Conservation (phyloP, 768 basidiomycete species). For the Pleurotus ostreatus region DNA sequence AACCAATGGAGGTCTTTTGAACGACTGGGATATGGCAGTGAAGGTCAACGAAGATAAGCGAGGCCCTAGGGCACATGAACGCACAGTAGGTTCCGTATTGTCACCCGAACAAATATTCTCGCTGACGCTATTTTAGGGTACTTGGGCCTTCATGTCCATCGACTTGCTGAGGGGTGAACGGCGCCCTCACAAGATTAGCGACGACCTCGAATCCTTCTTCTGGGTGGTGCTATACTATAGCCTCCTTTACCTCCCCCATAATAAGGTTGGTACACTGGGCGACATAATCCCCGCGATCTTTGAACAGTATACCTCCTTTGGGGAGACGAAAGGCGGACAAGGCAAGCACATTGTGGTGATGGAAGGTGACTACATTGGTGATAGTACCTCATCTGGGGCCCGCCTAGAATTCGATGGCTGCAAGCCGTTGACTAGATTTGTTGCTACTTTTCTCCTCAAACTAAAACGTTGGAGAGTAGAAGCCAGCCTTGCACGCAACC, state of each 20-base stretch:
- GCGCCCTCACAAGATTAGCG: constrained; percentile 9
- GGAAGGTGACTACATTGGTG: too few species aligned
- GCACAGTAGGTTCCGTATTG: constrained; percentile 1
- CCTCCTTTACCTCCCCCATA: constrained; percentile 13
- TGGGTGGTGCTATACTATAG: constrained; percentile 15
- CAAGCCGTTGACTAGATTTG: too few species aligned
- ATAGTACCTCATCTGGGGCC: too few species aligned
- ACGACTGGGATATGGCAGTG: constrained; percentile 8
- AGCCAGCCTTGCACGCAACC: too few species aligned
- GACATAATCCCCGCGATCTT: not conserved
- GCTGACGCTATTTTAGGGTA: constrained; percentile 9
- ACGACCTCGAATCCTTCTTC: constrained; percentile 16
- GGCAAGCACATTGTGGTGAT: too few species aligned
- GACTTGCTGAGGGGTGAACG: not conserved
- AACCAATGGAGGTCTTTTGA: constrained; percentile 4
- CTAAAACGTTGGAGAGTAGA: too few species aligned
- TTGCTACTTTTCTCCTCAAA: too few species aligned
- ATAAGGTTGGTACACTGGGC: not conserved
- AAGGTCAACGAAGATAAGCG: not conserved
- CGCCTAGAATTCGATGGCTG: too few species aligned
- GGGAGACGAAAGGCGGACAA: too few species aligned
- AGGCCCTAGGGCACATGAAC: not conserved
- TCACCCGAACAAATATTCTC: too few species aligned
- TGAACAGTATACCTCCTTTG: not conserved
- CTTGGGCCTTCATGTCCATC: constrained; percentile 15